Evolutionary conservation across 1,139 yeast genomes (phyloP).

Genomic region (Ogataea hybrid): DNA sequence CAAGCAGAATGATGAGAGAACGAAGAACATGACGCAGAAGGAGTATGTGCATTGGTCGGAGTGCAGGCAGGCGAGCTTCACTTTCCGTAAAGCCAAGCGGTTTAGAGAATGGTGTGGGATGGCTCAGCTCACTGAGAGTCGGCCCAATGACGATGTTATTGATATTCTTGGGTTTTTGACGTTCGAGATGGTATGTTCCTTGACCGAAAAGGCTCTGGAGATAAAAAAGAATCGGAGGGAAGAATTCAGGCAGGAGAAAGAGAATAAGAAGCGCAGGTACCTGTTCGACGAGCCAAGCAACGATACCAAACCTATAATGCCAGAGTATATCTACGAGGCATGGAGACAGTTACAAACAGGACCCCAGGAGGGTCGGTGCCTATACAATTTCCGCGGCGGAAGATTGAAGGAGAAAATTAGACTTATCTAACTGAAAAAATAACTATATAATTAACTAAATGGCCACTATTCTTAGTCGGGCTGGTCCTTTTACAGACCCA

Average conservation of each 20-base stretch:
- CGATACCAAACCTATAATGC: constrained; percentile 75
- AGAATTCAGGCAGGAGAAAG: constrained; percentile 21
- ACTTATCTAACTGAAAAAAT: too few relatives aligned
- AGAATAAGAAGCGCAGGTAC: constrained; percentile 37
- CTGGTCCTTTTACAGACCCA: constrained; percentile 31
- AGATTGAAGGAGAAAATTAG: constrained; percentile 30
- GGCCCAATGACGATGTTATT: constrained; percentile 94
- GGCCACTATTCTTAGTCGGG: constrained; percentile 11
- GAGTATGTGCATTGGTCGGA: constrained; percentile 99
- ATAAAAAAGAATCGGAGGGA: constrained; percentile 54
- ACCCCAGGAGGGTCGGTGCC: constrained; percentile 59
- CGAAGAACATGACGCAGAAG: constrained; percentile 90
- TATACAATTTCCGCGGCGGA: constrained; percentile 79
- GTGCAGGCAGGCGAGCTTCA: constrained; percentile 95
- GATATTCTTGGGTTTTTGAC: constrained; percentile 94
- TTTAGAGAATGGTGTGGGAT: constrained; percentile 97
- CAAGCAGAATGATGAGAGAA: constrained; percentile 92
- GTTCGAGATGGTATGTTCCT: constrained; percentile 91
- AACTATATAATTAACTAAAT: too few relatives aligned
- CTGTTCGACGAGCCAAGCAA: constrained; percentile 92
- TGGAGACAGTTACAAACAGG: constrained; percentile 78
- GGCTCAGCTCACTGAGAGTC: constrained; percentile 76
- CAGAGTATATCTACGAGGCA: constrained; percentile 87
- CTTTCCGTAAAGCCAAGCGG: constrained; percentile 87
- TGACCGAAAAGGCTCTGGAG: constrained; percentile 87